Conservation (phyloP, 108 stramenopile species). For the Mayamaea pseudoterrestris region DNA sequence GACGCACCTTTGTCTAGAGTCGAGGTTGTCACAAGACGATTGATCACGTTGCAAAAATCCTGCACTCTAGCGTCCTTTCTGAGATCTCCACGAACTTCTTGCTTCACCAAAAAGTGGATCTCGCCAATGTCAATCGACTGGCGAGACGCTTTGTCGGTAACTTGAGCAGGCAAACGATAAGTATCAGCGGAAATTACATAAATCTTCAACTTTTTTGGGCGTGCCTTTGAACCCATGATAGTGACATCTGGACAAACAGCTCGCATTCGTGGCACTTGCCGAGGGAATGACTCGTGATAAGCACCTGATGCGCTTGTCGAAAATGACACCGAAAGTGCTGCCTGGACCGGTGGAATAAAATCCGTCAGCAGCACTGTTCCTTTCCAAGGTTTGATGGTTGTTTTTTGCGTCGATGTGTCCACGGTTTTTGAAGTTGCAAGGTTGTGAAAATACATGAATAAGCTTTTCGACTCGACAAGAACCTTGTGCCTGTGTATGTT, state of each 20-base stretch:
- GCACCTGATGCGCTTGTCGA: conserved; percentile 13
- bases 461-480: conserved; percentile 29
- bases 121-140: conserved; percentile 51
- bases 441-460: conserved; percentile 50
- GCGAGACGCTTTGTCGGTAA: not conserved
- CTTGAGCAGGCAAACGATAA: not conserved
- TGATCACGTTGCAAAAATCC: conserved; percentile 94
- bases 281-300: conserved; percentile 45
- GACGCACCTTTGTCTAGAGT: conserved; percentile 18
- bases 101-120: conserved; percentile 93
- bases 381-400: conserved; percentile 27
- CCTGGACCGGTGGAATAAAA: conserved; percentile 83
- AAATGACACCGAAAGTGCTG: conserved; percentile 57
- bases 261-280: conserved; percentile 68
- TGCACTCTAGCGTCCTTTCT: conserved; percentile 98
- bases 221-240: conserved; percentile 90
- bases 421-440: conserved; percentile 29
- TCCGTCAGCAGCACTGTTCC: conserved; percentile 40
- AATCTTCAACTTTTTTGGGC: conserved; percentile 84
- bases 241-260: conserved; percentile 39
- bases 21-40: conserved; percentile 74
- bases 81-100: conserved; percentile 95
- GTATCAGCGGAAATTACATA: conserved; percentile 26
- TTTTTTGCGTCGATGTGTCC: not conserved
- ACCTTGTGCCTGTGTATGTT: conserved; percentile 28